phyloP scores from a whole-genome alignment of 2,329 filamentous ascomycete species.

The Eutypella sp. region DNA sequence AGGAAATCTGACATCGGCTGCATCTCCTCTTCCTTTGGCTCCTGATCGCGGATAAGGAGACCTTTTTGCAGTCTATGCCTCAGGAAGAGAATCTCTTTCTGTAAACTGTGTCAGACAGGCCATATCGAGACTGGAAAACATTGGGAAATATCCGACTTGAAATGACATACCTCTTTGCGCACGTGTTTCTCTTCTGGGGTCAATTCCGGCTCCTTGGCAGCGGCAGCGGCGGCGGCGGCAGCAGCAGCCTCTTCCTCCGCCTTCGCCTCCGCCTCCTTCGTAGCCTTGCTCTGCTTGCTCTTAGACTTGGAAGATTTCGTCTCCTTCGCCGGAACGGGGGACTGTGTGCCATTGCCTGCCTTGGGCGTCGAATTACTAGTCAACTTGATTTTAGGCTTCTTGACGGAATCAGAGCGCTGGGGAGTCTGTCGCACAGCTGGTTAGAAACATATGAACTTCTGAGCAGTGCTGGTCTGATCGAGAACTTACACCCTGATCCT shows the following conservation, averaged over 20 bases:
- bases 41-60: slow-evolving; percentile 77
- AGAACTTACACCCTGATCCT: slow-evolving; percentile 61
- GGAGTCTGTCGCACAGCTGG: slow-evolving; percentile 40
- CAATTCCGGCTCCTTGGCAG: slow-evolving; percentile 52
- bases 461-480: no score
- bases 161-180: slow-evolving; percentile 52
- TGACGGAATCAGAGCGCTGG: slow-evolving; percentile 56
- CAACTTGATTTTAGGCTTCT: slow-evolving; percentile 64
- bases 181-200: slow-evolving; percentile 52
- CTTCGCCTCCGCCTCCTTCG: slow-evolving; percentile 37
- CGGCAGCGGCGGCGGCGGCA: slow-evolving; percentile 22
- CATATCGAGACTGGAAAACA: slow-evolving; percentile 28
- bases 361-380: slow-evolving; percentile 65
- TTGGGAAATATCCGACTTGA: no score
- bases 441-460: slow-evolving; percentile 4
- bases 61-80: slow-evolving; percentile 94
- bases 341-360: slow-evolving; percentile 56
- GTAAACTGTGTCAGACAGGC: not conserved
- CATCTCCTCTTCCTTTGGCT: slow-evolving; percentile 85
- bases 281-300: slow-evolving; percentile 45
- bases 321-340: slow-evolving; percentile 29
- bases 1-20: slow-evolving; percentile 71
- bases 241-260: slow-evolving; percentile 44
- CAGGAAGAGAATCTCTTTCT: slow-evolving; percentile 83
- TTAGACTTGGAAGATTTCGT: slow-evolving; percentile 53